Percentiles rank a stretch among this genome's conserved stretches.
phyloP scores from a whole-genome alignment of 306 rosid species.

The Hippophae gyantsensis region DNA sequence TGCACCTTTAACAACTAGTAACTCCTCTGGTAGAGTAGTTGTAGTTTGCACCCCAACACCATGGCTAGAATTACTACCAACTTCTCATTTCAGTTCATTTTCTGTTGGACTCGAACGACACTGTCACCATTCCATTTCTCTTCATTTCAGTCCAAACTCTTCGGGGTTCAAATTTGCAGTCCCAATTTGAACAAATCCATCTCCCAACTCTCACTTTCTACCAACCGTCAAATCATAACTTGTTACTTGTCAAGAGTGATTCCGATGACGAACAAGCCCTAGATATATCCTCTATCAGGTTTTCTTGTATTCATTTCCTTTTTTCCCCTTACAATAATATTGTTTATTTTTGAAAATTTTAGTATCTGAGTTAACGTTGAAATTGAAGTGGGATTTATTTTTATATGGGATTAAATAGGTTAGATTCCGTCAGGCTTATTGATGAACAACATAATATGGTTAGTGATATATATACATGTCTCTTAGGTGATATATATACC shows the following conservation, averaged over 20 bases:
- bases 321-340: not conserved
- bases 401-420: slow-evolving; percentile 48
- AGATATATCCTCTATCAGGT: slow-evolving; percentile 56
- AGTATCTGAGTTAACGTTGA: not conserved
- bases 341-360: not conserved
- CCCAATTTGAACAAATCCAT: slow-evolving; percentile 22
- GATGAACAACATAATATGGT: slow-evolving; percentile 88
- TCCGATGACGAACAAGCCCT: slow-evolving; percentile 55
- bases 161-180: slow-evolving; percentile 33
- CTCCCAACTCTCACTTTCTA: slow-evolving; percentile 19
- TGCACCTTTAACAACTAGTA: no score
- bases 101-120: slow-evolving; percentile 17
- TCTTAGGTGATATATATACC: no score
- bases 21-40: not conserved
- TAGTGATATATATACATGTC: no score
- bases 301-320: not conserved
- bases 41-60: slow-evolving; percentile 10
- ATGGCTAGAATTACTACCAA: slow-evolving; percentile 73
- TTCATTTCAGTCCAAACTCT: slow-evolving; percentile 39
- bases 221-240: slow-evolving; percentile 24
- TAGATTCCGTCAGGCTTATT: slow-evolving; percentile 74
- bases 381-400: slow-evolving; percentile 9
- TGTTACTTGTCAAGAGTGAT: slow-evolving; percentile 35
- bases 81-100: slow-evolving; percentile 36
- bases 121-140: slow-evolving; percentile 21